These are phyloP conservation scores for Scenedesmus sp. DNA, from an alignment of 163 green algal genomes.

Conservation along the genomic window DNA sequence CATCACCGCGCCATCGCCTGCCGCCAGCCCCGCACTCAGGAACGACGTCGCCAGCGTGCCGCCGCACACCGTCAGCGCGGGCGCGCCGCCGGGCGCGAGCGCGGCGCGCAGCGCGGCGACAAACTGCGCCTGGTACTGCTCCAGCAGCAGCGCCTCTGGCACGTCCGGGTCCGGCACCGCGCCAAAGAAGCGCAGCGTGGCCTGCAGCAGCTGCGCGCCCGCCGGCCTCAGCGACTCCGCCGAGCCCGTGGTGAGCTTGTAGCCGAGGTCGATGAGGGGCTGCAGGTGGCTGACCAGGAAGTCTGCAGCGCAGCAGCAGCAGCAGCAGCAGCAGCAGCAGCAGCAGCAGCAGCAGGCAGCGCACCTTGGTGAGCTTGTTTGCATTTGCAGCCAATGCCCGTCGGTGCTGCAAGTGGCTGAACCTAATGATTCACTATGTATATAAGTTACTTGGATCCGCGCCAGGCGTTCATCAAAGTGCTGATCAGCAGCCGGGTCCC, in stretches of 20 bases:
- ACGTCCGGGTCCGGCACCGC: constrained; percentile 73
- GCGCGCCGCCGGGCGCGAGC: constrained; percentile 63
- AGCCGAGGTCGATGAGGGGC: constrained; percentile 86
- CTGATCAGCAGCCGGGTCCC: too few relatives aligned
- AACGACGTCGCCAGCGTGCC: constrained; percentile 79
- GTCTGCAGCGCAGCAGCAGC: constrained; percentile 60
- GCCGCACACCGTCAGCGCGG: constrained; percentile 71
- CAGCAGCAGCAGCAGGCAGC: background rate
- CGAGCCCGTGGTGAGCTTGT: constrained; percentile 80
- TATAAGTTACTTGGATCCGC: too few relatives aligned
- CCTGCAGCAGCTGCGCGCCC: constrained; percentile 76
- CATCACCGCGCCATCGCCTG: constrained; percentile 75
- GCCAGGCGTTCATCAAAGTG: too few relatives aligned
- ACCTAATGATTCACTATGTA: too few relatives aligned
- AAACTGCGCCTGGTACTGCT: constrained; percentile 90
- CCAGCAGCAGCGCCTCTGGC: constrained; percentile 74
- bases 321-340: constrained; percentile 24
- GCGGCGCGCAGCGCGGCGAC: constrained; percentile 76
- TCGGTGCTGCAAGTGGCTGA: too few relatives aligned
- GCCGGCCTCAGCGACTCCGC: constrained; percentile 75
- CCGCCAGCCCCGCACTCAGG: constrained; percentile 73
- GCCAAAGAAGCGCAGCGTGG: constrained; percentile 69
- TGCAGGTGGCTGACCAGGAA: constrained; percentile 77
- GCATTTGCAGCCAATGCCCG: too few relatives aligned
- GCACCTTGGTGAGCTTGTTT: too few relatives aligned